Evolutionary conservation across 169 alveolate species (phyloP), one percentile per base, ranked within the genome.

Genomic region (Plasmodium blacklocki): DNA sequence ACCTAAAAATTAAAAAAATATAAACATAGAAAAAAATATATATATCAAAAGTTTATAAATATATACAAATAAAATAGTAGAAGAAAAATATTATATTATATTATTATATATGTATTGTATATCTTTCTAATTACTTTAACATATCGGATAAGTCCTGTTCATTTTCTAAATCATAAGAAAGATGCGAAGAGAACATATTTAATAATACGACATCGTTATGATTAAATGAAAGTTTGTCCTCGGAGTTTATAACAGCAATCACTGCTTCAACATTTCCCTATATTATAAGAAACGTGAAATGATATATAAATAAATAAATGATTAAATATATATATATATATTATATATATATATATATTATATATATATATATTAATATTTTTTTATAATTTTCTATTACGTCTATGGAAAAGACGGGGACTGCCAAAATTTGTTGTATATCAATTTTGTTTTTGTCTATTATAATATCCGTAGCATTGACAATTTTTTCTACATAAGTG

Each of bases 151-250:
- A 59, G 3, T 43, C 76, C n/a, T 47, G 32, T 18, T 19, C 45
- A 6, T 18, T 75, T 39, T 76, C 89, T 26, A 76, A 26, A 49
- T 76, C 89, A 59, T 76, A 52, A 26, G 89, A 26, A 26, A 76
- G 47, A 26, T 76, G 89, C 3, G 76, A 63, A 23, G 70, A 76
- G 23, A 76, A 64, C 67, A 76, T 21, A 29, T 59, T 76, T 18
- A 76, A 45, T 56, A 76, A 76, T 14, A 63, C 63, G 29, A 59
- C 76, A 64, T 76, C 89, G 32, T 52, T 76, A 9, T 76, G 70
- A 39, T 50, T 45, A 56, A 76, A 76, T 19, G 76, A 49, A 3
- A 50, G 49, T 26, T 76, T 64, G 29, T 76, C 58, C 23, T 39
- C 66, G 7, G 76, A 19, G 45, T 76, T 76, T 19, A 76, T 39